A percentile compares a stretch with the other conserved stretches of the same genome.
Conservation (phyloP, 495 filamentous ascomycete genomes). For the Penicillium pancosmium region DNA sequence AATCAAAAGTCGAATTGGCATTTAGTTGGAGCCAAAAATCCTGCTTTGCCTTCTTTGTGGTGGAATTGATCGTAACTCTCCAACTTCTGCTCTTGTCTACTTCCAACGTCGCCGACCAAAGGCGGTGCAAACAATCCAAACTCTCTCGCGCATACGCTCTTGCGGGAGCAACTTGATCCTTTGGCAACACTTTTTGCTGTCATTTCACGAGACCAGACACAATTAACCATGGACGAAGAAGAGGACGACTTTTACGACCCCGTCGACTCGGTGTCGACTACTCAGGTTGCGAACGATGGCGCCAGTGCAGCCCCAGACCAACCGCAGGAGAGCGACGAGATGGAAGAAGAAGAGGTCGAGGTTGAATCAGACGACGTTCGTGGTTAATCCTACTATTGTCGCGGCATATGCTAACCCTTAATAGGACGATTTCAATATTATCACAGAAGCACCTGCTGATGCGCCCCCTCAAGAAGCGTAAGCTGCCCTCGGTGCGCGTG, state of each 20-base stretch:
- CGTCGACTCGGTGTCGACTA: slow-evolving; percentile 41
- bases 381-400: slow-evolving; percentile 23
- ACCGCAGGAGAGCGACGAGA: slow-evolving; percentile 58
- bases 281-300: slow-evolving; percentile 29
- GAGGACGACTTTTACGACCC: slow-evolving; percentile 60
- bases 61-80: neutral
- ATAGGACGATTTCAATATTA: slow-evolving; percentile 88
- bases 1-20: neutral
- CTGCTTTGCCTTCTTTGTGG: neutral
- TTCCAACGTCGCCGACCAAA: neutral
- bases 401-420: slow-evolving; percentile 7
- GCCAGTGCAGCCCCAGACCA: slow-evolving; percentile 24
- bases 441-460: slow-evolving; percentile 81
- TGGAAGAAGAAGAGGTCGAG: slow-evolving; percentile 74
- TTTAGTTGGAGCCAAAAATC: neutral
- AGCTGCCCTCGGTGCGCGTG: slow-evolving; percentile 10
- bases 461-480: slow-evolving; percentile 67
- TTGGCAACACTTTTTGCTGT: slow-evolving; percentile 18
- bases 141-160: slow-evolving; percentile 25
- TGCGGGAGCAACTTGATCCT: slow-evolving; percentile 19
- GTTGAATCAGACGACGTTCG: slow-evolving; percentile 64
- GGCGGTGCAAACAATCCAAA: slow-evolving; percentile 42
- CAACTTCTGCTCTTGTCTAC: neutral
- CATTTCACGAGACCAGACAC: slow-evolving; percentile 14
- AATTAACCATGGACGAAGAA: slow-evolving; percentile 50